These are phyloP conservation scores for Colletotrichum karsti DNA, from an alignment of 2,329 filamentous ascomycete species.

Conservation along the genomic window DNA sequence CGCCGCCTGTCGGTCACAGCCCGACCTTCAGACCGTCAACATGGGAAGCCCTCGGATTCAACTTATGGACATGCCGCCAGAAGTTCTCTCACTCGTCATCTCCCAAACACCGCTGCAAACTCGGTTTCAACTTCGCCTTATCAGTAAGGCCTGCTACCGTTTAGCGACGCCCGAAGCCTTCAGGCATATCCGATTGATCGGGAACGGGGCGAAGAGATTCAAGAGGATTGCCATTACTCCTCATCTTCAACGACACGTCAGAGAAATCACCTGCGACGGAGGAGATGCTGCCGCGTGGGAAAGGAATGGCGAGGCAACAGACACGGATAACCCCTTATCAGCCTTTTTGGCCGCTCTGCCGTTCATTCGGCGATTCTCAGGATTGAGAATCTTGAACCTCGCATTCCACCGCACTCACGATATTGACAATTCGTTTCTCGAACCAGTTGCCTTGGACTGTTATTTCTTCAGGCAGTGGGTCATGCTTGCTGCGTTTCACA, in stretches of 20 bases:
- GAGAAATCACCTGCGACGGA: background rate
- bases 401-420: background rate
- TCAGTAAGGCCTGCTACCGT: background rate
- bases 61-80: background rate
- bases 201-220: background rate
- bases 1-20: accelerated
- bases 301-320: background rate
- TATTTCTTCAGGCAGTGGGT: background rate
- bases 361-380: background rate
- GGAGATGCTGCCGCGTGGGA: background rate
- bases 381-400: background rate
- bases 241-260: background rate
- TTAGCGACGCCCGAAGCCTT: background rate
- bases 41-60: background rate
- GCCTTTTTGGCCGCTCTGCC: background rate
- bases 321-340: background rate
- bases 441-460: background rate
- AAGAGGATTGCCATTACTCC: background rate
- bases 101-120: background rate
- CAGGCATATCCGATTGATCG: background rate
- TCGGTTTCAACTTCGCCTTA: background rate
- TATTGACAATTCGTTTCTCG: background rate
- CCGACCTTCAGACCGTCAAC: background rate
- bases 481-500: background rate
- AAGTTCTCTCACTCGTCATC: background rate